Base-by-base conservation (phyloP, 495 filamentous ascomycete genomes). In the Tetracladium setigerum region DNA sequence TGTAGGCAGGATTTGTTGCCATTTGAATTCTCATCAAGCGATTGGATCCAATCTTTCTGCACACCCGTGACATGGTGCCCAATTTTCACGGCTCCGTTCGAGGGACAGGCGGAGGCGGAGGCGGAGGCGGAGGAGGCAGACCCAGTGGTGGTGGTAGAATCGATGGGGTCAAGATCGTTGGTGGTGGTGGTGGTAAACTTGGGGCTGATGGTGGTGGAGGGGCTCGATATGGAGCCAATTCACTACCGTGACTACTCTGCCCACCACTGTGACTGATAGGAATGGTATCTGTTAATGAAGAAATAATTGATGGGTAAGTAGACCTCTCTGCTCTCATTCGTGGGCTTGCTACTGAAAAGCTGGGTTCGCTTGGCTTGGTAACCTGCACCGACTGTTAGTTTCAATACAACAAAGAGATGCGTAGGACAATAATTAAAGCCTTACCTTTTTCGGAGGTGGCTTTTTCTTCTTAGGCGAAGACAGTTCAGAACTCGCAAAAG, bases 281-380 rank as follows among this genome's bases (percentile, higher is more conserved):
- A n/a, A 31, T 42, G 1, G 12, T 16, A 11, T 18, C 17, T 13
- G 16, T 18, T 16, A 35, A 32, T 4, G 36, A 18, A 39, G 35
- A 15, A 5, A 39, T 30, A 8, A 24, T 9, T 30, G 15, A 7
- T 14, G 35, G 22, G 22, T 22, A 15, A 13, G 34, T 30, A 14
- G n/a, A 13, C n/a, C 30, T 19, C 13, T 36, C 34, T 10, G 5
- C 19, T n/a, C 10, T 15, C 22, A 14, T 32, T 43, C 22, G 11
- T 15, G 41, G 15, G 1, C 2, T 4, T 0, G 41, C 14, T 0
- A 27, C 17, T 14, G 24, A 30, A 36, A 41, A 42, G 16, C 46
- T 42, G 13, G 22, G 13, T 42, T 49, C 46, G 18, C 46, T 38
- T 35, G 38, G 38, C 15, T 36, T 41, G 18, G 37, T 13, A 12